Evolutionary conservation across 2,329 filamentous ascomycete genomes (phyloP).

Genomic region (Sarocladium brachiariae): DNA sequence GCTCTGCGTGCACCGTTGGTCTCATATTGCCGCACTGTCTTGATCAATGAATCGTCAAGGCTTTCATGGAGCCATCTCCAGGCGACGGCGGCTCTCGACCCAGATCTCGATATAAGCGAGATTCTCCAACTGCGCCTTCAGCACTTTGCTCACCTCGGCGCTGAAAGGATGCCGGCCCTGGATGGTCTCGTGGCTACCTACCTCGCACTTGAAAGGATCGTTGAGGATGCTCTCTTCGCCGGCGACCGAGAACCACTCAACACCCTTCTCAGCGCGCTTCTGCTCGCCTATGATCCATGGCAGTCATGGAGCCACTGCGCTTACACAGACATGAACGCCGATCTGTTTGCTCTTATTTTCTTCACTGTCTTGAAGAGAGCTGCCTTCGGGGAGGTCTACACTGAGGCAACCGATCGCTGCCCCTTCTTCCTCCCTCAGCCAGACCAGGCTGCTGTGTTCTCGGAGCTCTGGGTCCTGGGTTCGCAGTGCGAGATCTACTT

Average conservation of each 20-base stretch:
- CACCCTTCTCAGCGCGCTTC: constrained; percentile 28
- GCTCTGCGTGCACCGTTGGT: constrained; percentile 20
- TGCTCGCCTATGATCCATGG: constrained; percentile 22
- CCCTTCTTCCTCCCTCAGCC: constrained; percentile 53
- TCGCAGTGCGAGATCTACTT: constrained; percentile 59
- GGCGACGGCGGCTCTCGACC: constrained; percentile 20
- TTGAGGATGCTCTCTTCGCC: constrained; percentile 23
- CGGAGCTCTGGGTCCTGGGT: constrained; percentile 56
- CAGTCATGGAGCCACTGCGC: constrained; percentile 17
- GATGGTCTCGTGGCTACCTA: constrained; percentile 19
- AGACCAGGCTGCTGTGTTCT: constrained; percentile 57
- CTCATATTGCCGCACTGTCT: constrained; percentile 17
- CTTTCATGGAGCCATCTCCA: constrained; percentile 21
- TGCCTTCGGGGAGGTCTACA: constrained; percentile 55
- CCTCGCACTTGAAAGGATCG: constrained; percentile 18
- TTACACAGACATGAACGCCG: constrained; percentile 37
- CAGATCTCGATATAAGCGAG: constrained; percentile 18
- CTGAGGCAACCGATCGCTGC: constrained; percentile 55
- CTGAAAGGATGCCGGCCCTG: constrained; percentile 16
- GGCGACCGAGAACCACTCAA: constrained; percentile 26
- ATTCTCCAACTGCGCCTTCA: constrained; percentile 21
- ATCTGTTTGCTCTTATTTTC: constrained; percentile 49
- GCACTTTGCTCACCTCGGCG: constrained; percentile 19
- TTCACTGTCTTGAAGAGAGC: constrained; percentile 50
- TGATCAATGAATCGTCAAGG: constrained; percentile 21